phyloP scores from a whole-genome alignment of 2,329 filamentous ascomycete species.

The Fusarium sp. region DNA sequence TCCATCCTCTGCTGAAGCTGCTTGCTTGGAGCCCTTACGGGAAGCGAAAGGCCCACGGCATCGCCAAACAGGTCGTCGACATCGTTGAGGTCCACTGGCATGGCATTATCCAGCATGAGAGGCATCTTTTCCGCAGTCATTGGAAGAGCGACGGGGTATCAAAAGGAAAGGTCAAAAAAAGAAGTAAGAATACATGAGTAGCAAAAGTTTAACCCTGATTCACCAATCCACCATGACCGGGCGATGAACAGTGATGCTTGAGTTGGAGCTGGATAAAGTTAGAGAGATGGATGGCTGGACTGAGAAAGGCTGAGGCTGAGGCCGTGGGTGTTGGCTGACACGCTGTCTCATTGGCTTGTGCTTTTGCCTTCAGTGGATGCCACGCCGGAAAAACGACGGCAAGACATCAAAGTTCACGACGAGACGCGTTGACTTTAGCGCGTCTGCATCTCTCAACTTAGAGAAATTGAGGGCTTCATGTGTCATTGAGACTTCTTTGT shows the following conservation, averaged over 20 bases:
- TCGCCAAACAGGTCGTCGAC: conserved; percentile 84
- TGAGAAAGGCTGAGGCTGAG: conserved; percentile 45
- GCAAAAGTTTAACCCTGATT: conserved; percentile 7
- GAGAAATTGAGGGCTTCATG: neutral
- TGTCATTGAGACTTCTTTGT: neutral
- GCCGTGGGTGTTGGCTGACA: conserved; percentile 11
- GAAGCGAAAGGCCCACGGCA: conserved; percentile 68
- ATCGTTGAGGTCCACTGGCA: conserved; percentile 67
- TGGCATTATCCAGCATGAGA: conserved; percentile 55
- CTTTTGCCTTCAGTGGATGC: conserved; percentile 21
- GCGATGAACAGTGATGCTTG: conserved; percentile 7
- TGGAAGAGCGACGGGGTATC: conserved; percentile 26
- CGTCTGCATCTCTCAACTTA: neutral
- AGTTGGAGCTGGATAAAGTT: conserved; percentile 18
- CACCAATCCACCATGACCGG: conserved; percentile 28
- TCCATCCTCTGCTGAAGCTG: conserved; percentile 80
- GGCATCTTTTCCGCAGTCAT: conserved; percentile 58
- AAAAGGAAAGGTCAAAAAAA: conserved; percentile 32
- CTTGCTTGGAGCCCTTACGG: conserved; percentile 61
- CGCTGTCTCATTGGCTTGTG: conserved; percentile 27
- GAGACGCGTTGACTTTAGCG: conserved; percentile 14
- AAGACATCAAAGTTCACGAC: conserved; percentile 15
- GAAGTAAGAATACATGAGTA: conserved; percentile 23
- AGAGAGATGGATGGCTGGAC: conserved; percentile 14
- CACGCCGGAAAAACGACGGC: conserved; percentile 36